phyloP scores from a whole-genome alignment of 345 rosid genomes.

The Leavenworthia alabamica region DNA sequence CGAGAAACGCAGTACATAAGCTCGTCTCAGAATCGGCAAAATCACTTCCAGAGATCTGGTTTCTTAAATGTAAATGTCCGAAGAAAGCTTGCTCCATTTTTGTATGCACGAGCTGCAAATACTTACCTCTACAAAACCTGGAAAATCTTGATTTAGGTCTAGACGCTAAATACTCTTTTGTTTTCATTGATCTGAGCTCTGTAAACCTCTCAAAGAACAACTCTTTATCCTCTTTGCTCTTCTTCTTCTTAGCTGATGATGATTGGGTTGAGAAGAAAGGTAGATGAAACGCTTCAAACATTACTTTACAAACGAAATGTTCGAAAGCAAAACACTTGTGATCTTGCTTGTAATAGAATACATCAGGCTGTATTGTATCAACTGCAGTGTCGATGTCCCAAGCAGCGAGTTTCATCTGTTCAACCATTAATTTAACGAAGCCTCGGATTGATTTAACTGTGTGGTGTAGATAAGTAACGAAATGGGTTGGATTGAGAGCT shows the following conservation, averaged over 20 bases:
- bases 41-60: slow-evolving; percentile 37
- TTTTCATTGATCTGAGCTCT: slow-evolving; percentile 53
- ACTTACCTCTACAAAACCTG: slow-evolving; percentile 54
- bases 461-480: slow-evolving; percentile 43
- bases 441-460: slow-evolving; percentile 62
- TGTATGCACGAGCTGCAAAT: slow-evolving; percentile 65
- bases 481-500: slow-evolving; percentile 49
- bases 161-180: slow-evolving; percentile 39
- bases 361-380: slow-evolving; percentile 42
- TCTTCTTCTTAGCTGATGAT: slow-evolving; percentile 29
- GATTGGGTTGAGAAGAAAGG: slow-evolving; percentile 41
- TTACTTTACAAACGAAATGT: slow-evolving; percentile 58
- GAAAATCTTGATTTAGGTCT: slow-evolving; percentile 65
- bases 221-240: slow-evolving; percentile 17
- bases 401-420: slow-evolving; percentile 52
- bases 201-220: slow-evolving; percentile 52
- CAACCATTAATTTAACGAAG: slow-evolving; percentile 54
- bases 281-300: slow-evolving; percentile 65
- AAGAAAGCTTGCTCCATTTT: slow-evolving; percentile 69
- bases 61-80: slow-evolving; percentile 51
- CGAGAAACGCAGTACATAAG: slow-evolving; percentile 47
- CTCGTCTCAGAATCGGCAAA: slow-evolving; percentile 59
- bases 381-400: slow-evolving; percentile 81
- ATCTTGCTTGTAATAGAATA: slow-evolving; percentile 50
- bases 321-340: slow-evolving; percentile 78